Percentiles rank a stretch among this genome's conserved stretches.
Evolutionary conservation across 345 rosid genomes (phyloP).

Genomic region (Eucalyptus sp.): DNA sequence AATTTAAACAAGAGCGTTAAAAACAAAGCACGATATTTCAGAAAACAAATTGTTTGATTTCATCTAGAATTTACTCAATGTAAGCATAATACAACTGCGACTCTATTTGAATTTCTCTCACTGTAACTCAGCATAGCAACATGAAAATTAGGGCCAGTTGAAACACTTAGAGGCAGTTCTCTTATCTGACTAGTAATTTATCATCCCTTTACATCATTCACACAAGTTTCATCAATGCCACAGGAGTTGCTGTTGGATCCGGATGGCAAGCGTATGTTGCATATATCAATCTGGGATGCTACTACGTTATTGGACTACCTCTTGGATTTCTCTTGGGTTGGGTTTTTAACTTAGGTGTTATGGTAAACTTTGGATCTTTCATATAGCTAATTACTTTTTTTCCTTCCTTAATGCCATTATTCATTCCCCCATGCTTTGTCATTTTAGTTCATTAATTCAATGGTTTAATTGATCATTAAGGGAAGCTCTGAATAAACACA

Average conservation of each 20-base stretch:
- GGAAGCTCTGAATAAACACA: not conserved
- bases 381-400: not conserved
- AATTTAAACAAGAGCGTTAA: not conserved
- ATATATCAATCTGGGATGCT: constrained; percentile 58
- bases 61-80: not conserved
- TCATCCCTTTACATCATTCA: not conserved
- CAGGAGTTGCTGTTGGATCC: constrained; percentile 84
- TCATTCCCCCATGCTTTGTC: not conserved
- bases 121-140: not conserved
- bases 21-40: not conserved
- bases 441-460: not conserved
- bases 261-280: constrained; percentile 82
- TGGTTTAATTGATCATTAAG: not conserved
- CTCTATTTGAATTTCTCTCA: not conserved
- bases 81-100: not conserved
- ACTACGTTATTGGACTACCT: constrained; percentile 64
- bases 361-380: constrained; percentile 11
- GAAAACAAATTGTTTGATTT: not conserved
- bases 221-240: not conserved
- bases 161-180: not conserved
- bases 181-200: not conserved
- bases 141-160: not conserved
- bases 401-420: not conserved
- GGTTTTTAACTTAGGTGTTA: constrained; percentile 39
- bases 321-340: constrained; percentile 64